Evolutionary conservation across 1,284 basidiomycete genomes (phyloP).

Genomic region (Hortiboletus rubellus): DNA sequence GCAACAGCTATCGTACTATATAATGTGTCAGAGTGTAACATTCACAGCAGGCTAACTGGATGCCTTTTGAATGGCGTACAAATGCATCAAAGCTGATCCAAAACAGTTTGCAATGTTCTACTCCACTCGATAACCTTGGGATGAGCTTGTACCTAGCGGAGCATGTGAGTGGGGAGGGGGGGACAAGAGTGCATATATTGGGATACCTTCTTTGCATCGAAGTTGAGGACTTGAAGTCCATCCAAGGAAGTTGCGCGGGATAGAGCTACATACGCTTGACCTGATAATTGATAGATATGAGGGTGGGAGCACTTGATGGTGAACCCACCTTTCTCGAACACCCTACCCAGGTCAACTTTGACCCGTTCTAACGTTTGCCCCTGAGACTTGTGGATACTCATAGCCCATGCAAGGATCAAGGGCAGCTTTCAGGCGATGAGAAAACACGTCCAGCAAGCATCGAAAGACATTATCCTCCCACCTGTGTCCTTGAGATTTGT

Average conservation of each 20-base stretch:
- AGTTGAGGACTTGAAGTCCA: conserved; percentile 88
- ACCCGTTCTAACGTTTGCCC: conserved; percentile 88
- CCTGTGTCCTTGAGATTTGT: conserved; percentile 73
- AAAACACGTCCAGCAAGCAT: background rate
- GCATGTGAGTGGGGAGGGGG: conserved; percentile 4
- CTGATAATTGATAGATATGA: conserved; percentile 36
- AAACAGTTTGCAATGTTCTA: conserved; percentile 50
- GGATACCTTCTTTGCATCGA: conserved; percentile 73
- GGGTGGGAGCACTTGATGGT: background rate
- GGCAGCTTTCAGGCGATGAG: conserved; percentile 49
- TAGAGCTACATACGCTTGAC: conserved; percentile 94
- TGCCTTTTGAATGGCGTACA: background rate
- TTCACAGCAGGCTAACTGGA: background rate
- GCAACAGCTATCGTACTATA: conserved; percentile 1
- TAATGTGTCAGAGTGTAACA: background rate
- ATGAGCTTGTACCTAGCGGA: conserved; percentile 64
- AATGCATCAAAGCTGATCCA: conserved; percentile 6
- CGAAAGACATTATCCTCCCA: conserved; percentile 24
- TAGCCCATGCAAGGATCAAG: conserved; percentile 88
- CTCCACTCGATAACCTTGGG: conserved; percentile 70
- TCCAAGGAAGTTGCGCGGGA: conserved; percentile 93
- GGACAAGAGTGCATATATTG: background rate
- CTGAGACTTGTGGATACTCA: conserved; percentile 95
- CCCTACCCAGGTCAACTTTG: conserved; percentile 75
- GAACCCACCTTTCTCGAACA: conserved; percentile 83